Evolutionary conservation across 2,329 filamentous ascomycete species (phyloP), one percentile per base, ranked within the genome.

Genomic region (Emericellopsis cladophorae): DNA sequence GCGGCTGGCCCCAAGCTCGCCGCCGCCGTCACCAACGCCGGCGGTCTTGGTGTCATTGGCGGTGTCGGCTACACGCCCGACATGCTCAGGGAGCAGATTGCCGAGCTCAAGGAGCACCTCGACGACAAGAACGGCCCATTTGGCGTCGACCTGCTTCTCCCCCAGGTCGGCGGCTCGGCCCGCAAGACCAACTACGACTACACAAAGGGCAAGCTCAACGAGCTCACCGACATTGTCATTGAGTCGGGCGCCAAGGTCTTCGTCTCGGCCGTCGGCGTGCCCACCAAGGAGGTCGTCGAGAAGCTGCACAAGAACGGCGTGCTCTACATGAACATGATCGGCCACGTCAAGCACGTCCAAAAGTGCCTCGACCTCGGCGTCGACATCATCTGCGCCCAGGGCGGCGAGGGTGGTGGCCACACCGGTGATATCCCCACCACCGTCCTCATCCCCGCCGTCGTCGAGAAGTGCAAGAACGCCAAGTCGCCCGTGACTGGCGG

Each of bases 291-390:
- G 51, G 81, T 95, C 44, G 88, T 98, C 55, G 88, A 96, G 50
- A 83, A 77, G 59, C 79, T 98, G 37, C 92, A 98, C 76, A 76
- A 79, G 57, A 69, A 79, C 55, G 89, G 89, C 51, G 76, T 98
- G 51, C 74, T 94, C 51, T 95, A 93, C 75, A 96, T 96, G 92
- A 98, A 98, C 81, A 98, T 98, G 92, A 89, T 98, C 60, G 92
- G 92, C 51, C 92, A 98, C 74, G 90, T 92, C 58, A 98, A 98
- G 80, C 92, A 98, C 69, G 90, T 95, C 48, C 76, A 87, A 67
- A 98, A 96, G 75, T 93, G 87, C 65, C 74, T 98, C 47, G 87
- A 90, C 39, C 76, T 89, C 44, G 92, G 89, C 49, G 86, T 81
- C 52, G 92, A 98, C 65, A 84, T 98, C 55, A 96, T 98, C 69